Evolutionary conservation across 1,284 basidiomycete genomes (phyloP).

Genomic region (Ustilago cynodontis): DNA sequence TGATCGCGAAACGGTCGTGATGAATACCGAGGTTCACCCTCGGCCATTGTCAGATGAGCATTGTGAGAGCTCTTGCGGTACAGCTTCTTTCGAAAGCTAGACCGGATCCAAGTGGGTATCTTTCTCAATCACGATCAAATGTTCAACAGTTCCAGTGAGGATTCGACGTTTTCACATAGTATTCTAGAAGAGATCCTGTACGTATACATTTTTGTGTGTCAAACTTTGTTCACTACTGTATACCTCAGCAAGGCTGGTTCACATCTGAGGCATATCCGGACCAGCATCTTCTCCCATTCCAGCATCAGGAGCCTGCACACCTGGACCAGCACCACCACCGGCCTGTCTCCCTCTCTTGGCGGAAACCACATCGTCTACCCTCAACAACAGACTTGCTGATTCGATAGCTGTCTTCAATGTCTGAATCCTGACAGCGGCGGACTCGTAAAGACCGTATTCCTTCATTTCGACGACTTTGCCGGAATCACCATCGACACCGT

Average conservation of each 20-base stretch:
- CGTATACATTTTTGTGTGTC: not conserved
- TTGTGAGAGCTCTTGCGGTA: no score
- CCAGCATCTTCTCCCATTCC: slow-evolving; percentile 43
- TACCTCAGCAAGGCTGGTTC: no score
- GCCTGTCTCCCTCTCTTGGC: slow-evolving; percentile 72
- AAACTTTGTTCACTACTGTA: no score
- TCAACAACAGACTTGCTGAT: slow-evolving; percentile 88
- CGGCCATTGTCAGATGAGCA: no score
- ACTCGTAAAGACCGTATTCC: slow-evolving; percentile 90
- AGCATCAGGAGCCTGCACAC: slow-evolving; percentile 46
- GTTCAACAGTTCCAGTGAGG: no score
- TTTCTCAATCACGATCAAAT: no score
- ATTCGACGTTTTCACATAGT: not conserved
- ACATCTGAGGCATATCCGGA: slow-evolving; percentile 55
- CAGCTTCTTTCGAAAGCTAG: no score
- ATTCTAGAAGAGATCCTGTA: not conserved
- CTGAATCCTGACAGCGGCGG: slow-evolving; percentile 96
- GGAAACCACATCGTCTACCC: slow-evolving; percentile 94
- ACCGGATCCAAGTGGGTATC: no score
- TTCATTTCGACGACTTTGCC: slow-evolving; percentile 98
- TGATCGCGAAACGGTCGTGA: no score
- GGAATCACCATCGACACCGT: slow-evolving; percentile 93
- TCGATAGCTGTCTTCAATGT: slow-evolving; percentile 97
- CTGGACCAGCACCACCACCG: slow-evolving; percentile 42
- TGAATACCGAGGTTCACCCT: no score